A percentile compares a stretch with the other conserved stretches of the same genome.
Conservation (phyloP, 176 grass and related monocot species). For the Rhipidocladum racemiflorum region DNA sequence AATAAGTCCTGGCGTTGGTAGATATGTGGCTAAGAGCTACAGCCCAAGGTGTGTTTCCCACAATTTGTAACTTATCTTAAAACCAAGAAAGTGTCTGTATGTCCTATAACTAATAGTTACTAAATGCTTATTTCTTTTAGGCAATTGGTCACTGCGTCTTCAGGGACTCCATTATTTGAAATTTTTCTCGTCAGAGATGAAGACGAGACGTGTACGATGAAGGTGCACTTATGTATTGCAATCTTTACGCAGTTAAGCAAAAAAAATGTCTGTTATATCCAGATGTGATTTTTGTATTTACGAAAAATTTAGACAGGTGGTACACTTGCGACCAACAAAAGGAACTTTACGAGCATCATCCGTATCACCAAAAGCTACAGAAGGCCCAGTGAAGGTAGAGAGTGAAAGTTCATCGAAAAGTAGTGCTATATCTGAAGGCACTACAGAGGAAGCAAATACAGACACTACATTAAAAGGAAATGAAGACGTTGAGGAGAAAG, state of each 20-base stretch:
- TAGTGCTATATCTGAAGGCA: conserved; percentile 26
- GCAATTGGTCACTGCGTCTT: conserved; percentile 79
- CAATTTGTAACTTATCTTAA: not conserved
- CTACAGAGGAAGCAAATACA: conserved; percentile 28
- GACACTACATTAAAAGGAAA: conserved; percentile 36
- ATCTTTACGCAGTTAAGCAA: conserved; percentile 20
- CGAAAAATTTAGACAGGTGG: conserved; percentile 72
- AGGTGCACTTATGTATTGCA: conserved; percentile 54
- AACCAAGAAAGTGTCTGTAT: not conserved
- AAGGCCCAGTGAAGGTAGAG: conserved; percentile 39
- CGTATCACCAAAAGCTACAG: conserved; percentile 23
- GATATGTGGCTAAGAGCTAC: conserved; percentile 91
- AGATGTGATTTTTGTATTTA: conserved; percentile 48
- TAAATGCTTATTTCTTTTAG: conserved; percentile 28
- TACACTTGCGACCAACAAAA: conserved; percentile 65
- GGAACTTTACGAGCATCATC: conserved; percentile 48
- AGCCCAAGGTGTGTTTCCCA: conserved; percentile 57
- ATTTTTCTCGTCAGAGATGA: conserved; percentile 82
- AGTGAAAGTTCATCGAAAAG: conserved; percentile 35
- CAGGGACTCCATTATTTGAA: conserved; percentile 81
- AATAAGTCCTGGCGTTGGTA: conserved; percentile 76
- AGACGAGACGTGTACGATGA: conserved; percentile 56
- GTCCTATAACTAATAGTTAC: conserved; percentile 17
- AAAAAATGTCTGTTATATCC: conserved; percentile 7
- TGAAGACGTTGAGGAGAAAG: conserved; percentile 44